A percentile compares a stretch with the other conserved stretches of the same genome.
Conservation (phyloP, 768 basidiomycete genomes). For the Kwoniella pini region DNA sequence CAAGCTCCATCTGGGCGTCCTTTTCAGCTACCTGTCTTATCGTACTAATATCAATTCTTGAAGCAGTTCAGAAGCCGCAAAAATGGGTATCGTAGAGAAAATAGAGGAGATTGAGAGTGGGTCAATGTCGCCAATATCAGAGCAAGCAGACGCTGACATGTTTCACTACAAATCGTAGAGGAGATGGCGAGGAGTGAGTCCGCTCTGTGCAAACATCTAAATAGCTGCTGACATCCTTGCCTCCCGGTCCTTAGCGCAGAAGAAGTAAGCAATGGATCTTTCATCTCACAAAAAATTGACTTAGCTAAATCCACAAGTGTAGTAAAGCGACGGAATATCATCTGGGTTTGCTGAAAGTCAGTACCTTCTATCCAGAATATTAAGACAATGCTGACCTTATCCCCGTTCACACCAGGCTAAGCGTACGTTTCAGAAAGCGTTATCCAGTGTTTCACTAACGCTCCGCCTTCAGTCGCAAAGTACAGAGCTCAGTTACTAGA, state of each 20-base stretch:
- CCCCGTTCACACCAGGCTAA: conserved; percentile 35
- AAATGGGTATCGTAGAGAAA: conserved; percentile 96
- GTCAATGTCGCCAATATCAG: conserved; percentile 40
- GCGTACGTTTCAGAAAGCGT: conserved; percentile 26
- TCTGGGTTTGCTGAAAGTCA: conserved; percentile 61
- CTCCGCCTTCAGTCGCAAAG: conserved; percentile 60
- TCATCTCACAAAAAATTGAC: conserved; percentile 11
- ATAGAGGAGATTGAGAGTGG: conserved; percentile 95
- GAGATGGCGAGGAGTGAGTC: conserved; percentile 94
- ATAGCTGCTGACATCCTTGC: neutral
- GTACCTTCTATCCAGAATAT: neutral
- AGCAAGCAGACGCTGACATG: neutral
- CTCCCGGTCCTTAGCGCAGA: conserved; percentile 66
- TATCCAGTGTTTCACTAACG: neutral
- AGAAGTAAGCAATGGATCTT: conserved; percentile 72
- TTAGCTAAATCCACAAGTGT: neutral
- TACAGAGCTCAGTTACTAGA: conserved; percentile 95
- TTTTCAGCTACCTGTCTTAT: too few relatives aligned
- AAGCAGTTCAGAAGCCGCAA: conserved; percentile 47
- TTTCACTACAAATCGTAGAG: conserved; percentile 60
- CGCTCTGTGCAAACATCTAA: neutral
- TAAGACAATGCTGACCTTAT: neutral
- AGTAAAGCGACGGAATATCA: conserved; percentile 81
- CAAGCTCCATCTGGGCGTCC: too few relatives aligned
- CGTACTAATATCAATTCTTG: too few relatives aligned